A percentile compares a stretch with the other conserved stretches of the same genome.
Conservation (phyloP, 176 grass and related monocot genomes). For the Rhipidocladum racemiflorum region DNA sequence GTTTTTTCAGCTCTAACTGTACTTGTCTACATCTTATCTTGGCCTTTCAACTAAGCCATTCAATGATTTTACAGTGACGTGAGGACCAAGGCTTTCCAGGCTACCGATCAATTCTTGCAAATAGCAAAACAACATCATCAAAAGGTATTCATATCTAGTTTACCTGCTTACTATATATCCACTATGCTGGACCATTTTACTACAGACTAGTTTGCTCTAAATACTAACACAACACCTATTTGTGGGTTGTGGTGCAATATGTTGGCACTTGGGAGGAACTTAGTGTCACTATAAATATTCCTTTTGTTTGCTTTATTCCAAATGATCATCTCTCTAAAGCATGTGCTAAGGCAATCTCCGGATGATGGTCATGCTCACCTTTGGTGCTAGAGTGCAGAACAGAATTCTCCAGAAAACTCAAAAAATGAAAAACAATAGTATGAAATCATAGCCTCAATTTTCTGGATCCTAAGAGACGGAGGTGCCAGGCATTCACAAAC, state of each 20-base stretch:
- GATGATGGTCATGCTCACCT: too few relatives aligned
- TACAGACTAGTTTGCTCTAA: constrained; percentile 1
- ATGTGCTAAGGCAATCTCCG: background rate
- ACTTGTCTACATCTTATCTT: constrained; percentile 17
- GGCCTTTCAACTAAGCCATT: constrained; percentile 9
- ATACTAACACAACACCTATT: background rate
- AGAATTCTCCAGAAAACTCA: background rate
- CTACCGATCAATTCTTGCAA: constrained; percentile 89
- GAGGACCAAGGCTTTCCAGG: constrained; percentile 94
- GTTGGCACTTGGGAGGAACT: background rate
- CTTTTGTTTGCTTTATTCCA: background rate
- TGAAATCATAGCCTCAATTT: background rate
- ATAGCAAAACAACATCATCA: constrained; percentile 85
- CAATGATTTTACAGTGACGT: constrained; percentile 69
- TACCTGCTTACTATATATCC: constrained; percentile 19
- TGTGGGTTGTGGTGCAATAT: background rate
- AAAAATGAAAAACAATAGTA: background rate
- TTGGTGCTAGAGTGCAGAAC: background rate
- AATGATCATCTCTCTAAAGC: background rate
- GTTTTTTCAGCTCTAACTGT: constrained; percentile 5
- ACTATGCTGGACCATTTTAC: constrained; percentile 13
- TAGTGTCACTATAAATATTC: background rate
- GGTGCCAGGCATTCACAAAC: background rate
- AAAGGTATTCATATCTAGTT: constrained; percentile 58
- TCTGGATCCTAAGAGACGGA: background rate